Evolutionary conservation across 352 stramenopile genomes (phyloP).

Genomic region (Globisporangium carolinianum): DNA sequence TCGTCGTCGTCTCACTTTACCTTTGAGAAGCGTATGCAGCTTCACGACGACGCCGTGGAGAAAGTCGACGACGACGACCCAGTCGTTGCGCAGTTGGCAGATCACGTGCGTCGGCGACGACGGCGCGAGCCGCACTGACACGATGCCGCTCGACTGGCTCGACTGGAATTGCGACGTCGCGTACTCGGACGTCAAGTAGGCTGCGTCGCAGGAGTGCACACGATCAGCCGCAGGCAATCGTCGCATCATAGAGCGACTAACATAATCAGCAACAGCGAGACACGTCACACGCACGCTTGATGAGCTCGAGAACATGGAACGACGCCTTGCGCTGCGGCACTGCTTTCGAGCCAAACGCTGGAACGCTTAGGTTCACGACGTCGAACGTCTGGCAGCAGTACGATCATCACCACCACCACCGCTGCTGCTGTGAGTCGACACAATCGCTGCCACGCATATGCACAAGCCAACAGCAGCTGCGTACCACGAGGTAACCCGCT

Average conservation of each 20-base stretch:
- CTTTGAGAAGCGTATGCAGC: slow-evolving; percentile 49
- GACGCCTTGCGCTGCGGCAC: slow-evolving; percentile 38
- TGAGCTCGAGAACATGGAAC: slow-evolving; percentile 36
- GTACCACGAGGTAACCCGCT: slow-evolving; percentile 47
- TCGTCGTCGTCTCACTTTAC: slow-evolving; percentile 10
- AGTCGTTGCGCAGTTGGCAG: slow-evolving; percentile 68
- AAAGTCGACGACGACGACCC: slow-evolving; percentile 53
- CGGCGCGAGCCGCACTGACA: slow-evolving; percentile 33
- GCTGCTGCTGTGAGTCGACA: no score
- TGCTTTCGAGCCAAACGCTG: slow-evolving; percentile 56
- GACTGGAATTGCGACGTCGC: slow-evolving; percentile 18
- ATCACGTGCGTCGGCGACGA: slow-evolving; percentile 34
- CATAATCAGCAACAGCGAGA: no score
- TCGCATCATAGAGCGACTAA: no score
- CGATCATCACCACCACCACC: no score
- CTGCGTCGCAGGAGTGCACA: slow-evolving; percentile 2
- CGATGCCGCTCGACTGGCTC: slow-evolving; percentile 22
- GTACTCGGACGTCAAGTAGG: slow-evolving; percentile 13
- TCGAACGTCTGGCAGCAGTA: slow-evolving; percentile 44
- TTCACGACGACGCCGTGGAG: slow-evolving; percentile 30
- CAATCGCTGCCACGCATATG: not conserved
- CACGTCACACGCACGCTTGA: slow-evolving; percentile 31
- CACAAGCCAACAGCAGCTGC: not conserved
- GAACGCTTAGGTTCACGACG: slow-evolving; percentile 48
- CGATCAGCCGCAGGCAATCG: not conserved